A percentile compares a stretch with the other conserved stretches of the same genome.
phyloP scores from a whole-genome alignment of 305 asterid species.

The Fraxinus baroniana region DNA sequence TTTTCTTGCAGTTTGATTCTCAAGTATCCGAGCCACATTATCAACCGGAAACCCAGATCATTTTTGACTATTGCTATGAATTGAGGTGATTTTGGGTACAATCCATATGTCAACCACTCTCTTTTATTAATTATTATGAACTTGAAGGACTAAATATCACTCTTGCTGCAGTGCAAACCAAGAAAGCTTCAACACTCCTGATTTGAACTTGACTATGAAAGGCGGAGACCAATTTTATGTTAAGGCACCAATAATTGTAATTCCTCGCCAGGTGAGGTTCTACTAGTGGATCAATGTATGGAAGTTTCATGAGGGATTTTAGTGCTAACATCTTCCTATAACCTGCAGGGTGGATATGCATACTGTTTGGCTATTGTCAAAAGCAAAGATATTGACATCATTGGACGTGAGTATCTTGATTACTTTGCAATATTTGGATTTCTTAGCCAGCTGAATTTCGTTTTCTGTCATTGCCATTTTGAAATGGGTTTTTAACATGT shows the following conservation, averaged over 20 bases:
- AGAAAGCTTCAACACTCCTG: conserved; percentile 38
- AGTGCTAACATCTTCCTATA: conserved; percentile 19
- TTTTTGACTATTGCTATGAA: conserved; percentile 73
- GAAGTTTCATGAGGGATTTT: not conserved
- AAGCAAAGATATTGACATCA: conserved; percentile 71
- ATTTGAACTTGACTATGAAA: conserved; percentile 66
- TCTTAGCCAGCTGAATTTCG: not conserved
- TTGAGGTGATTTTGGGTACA: conserved; percentile 41
- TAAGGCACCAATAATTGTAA: conserved; percentile 40
- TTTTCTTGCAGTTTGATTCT: conserved; percentile 61
- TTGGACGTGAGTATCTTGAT: conserved; percentile 79
- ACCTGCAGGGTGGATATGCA: conserved; percentile 50
- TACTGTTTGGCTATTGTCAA: conserved; percentile 76
- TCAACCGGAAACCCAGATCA: conserved; percentile 38
- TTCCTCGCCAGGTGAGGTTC: conserved; percentile 47
- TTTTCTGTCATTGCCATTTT: not conserved
- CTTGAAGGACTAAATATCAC: conserved; percentile 19
- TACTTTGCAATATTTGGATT: not conserved
- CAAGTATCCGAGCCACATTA: conserved; percentile 50
- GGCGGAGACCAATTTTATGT: conserved; percentile 62
- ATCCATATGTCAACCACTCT: not conserved
- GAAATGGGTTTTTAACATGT: not conserved
- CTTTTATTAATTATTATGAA: not conserved
- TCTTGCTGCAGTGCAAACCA: conserved; percentile 53
- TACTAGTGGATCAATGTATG: not conserved